Evolutionary conservation across 805 yeast species (phyloP).

Genomic region (Ogataea paraovalis): DNA sequence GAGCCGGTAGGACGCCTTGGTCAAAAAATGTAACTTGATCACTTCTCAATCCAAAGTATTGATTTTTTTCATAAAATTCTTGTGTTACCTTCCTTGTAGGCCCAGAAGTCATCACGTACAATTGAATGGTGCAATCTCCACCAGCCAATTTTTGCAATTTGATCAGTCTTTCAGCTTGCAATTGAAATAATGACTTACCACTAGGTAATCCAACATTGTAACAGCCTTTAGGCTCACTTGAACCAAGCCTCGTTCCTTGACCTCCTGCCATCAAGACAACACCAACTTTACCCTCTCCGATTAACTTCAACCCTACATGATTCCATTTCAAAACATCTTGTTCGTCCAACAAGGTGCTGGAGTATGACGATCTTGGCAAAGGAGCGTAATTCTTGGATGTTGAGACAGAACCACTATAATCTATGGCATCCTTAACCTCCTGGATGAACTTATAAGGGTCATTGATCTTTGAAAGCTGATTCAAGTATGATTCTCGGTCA

Average conservation of each 20-base stretch:
- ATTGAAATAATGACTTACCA: slow-evolving; percentile 76
- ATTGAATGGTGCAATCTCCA: slow-evolving; percentile 42
- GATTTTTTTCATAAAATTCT: slow-evolving; percentile 54
- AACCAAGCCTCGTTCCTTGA: slow-evolving; percentile 94
- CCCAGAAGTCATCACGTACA: slow-evolving; percentile 94
- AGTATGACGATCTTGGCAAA: slow-evolving; percentile 52
- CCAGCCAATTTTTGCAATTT: slow-evolving; percentile 58
- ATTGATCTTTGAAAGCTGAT: slow-evolving; percentile 38
- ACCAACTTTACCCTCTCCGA: slow-evolving; percentile 72
- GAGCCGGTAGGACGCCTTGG: slow-evolving; percentile 94
- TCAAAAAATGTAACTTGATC: slow-evolving; percentile 74
- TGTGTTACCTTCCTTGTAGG: slow-evolving; percentile 81
- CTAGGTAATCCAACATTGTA: slow-evolving; percentile 85
- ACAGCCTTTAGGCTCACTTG: slow-evolving; percentile 90
- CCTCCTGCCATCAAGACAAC: slow-evolving; percentile 97
- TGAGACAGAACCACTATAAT: slow-evolving; percentile 27
- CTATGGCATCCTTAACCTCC: slow-evolving; percentile 45
- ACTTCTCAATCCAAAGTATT: slow-evolving; percentile 65
- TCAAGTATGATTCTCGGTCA: slow-evolving; percentile 35
- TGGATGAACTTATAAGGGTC: slow-evolving; percentile 39
- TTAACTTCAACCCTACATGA: slow-evolving; percentile 59
- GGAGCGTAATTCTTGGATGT: slow-evolving; percentile 35
- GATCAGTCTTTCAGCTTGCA: slow-evolving; percentile 83
- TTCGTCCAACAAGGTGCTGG: slow-evolving; percentile 38
- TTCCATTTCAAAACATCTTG: slow-evolving; percentile 30